Conservation (phyloP, 2,329 filamentous ascomycete genomes). For the Colletotrichum orbiculare region DNA sequence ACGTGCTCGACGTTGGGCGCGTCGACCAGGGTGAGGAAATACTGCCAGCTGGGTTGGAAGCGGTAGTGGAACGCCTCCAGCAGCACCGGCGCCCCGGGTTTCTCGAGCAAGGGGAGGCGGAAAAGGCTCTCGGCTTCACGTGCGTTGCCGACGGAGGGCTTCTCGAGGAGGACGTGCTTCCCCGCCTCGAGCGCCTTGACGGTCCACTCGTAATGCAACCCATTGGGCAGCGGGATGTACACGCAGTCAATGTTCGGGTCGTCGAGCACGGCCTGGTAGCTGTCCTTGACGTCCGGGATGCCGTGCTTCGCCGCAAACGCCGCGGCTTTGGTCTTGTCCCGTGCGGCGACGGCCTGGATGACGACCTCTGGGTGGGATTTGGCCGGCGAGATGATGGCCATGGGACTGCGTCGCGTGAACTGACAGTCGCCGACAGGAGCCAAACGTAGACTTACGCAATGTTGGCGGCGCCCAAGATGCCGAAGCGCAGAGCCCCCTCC, state of each 20-base stretch:
- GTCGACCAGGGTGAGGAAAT: slow-evolving; percentile 53
- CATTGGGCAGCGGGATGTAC: slow-evolving; percentile 60
- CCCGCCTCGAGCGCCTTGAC: slow-evolving; percentile 57
- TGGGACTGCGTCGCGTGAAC: slow-evolving; percentile 43
- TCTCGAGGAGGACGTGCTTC: slow-evolving; percentile 68
- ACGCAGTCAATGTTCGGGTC: slow-evolving; percentile 56
- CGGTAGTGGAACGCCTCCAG: slow-evolving; percentile 65
- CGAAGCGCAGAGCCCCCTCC: slow-evolving; percentile 47
- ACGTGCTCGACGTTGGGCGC: slow-evolving; percentile 50
- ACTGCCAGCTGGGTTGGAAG: slow-evolving; percentile 61
- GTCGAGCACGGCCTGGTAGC: slow-evolving; percentile 56
- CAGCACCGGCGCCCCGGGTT: slow-evolving; percentile 54
- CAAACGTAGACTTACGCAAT: slow-evolving; percentile 47
- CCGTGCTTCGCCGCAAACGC: slow-evolving; percentile 62
- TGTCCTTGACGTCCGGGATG: slow-evolving; percentile 60
- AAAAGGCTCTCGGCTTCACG: slow-evolving; percentile 58
- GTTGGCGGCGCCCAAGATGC: slow-evolving; percentile 54
- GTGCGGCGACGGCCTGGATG: slow-evolving; percentile 62
- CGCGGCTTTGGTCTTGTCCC: slow-evolving; percentile 58
- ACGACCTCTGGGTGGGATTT: slow-evolving; percentile 64
- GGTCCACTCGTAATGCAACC: slow-evolving; percentile 58
- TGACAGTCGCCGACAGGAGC: too few relatives aligned
- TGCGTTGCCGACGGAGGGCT: slow-evolving; percentile 60
- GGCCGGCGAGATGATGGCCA: slow-evolving; percentile 59
- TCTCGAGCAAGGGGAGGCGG: slow-evolving; percentile 46